Conservation (phyloP, 2,329 filamentous ascomycete species). For the Aspergillus quadricinctus region DNA sequence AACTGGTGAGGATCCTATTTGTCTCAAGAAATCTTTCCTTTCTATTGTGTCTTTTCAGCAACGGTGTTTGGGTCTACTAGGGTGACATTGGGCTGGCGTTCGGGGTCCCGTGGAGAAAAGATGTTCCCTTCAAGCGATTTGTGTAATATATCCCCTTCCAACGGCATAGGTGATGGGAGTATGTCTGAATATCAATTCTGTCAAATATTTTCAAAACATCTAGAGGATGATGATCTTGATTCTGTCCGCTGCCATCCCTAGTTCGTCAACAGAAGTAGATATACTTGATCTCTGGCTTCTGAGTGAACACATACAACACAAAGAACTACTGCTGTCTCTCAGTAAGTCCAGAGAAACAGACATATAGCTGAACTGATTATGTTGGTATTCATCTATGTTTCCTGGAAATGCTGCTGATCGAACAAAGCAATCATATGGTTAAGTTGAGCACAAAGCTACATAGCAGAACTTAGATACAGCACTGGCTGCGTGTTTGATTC, state of each 20-base stretch:
- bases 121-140: not conserved
- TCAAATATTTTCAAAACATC: not conserved
- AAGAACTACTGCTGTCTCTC: not conserved
- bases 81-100: not conserved
- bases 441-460: not conserved
- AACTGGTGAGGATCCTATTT: slow-evolving; percentile 67
- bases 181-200: not conserved
- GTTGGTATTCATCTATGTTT: not conserved
- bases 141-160: not conserved
- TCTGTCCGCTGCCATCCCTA: not conserved
- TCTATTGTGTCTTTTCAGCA: not conserved
- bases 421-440: not conserved
- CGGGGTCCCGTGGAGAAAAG: not conserved
- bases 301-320: not conserved
- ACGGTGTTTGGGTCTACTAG: not conserved
- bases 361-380: too few species aligned
- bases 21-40: not conserved
- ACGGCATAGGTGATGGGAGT: not conserved
- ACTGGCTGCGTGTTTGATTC: not conserved
- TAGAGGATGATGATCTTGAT: not conserved
- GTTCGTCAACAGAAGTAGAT: not conserved
- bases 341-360: not conserved
- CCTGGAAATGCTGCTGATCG: not conserved
- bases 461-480: not conserved
- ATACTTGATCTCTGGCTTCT: not conserved